Percentiles rank a stretch among this genome's conserved stretches.
These are phyloP conservation scores for Globisporangium polare DNA, from an alignment of 352 stramenopile genomes.

Conservation along the genomic window DNA sequence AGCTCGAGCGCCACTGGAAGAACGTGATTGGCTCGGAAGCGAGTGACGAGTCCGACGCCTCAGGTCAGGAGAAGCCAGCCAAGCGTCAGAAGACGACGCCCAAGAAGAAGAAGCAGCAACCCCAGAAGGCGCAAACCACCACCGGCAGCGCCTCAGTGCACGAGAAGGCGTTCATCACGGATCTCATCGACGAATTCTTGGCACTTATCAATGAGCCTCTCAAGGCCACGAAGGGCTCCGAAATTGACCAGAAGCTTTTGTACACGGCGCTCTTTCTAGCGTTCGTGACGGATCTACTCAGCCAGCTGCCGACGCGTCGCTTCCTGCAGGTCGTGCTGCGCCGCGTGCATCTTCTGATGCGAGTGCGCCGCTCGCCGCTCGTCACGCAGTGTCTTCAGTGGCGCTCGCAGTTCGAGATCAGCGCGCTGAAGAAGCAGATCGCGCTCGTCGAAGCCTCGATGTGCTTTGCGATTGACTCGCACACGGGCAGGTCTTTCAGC, in stretches of 20 bases:
- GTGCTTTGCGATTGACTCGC: slow-evolving; percentile 80
- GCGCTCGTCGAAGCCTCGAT: slow-evolving; percentile 63
- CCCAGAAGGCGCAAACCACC: not conserved
- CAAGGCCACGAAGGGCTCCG: slow-evolving; percentile 15
- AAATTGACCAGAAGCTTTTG: slow-evolving; percentile 14
- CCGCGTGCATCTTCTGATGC: slow-evolving; percentile 50
- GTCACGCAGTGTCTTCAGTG: slow-evolving; percentile 36
- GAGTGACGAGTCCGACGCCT: not conserved
- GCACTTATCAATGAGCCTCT: slow-evolving; percentile 20
- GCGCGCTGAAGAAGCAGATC: slow-evolving; percentile 59
- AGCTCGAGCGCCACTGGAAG: slow-evolving; percentile 64
- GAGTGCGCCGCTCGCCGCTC: slow-evolving; percentile 34
- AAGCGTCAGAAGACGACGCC: slow-evolving; percentile 35
- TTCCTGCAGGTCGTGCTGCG: slow-evolving; percentile 73
- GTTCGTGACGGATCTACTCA: slow-evolving; percentile 84
- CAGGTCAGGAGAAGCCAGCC: slow-evolving; percentile 11
- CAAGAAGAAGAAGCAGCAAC: not conserved
- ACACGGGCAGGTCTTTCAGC: slow-evolving; percentile 65
- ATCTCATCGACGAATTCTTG: slow-evolving; percentile 48
- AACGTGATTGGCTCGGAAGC: slow-evolving; percentile 23
- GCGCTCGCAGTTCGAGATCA: slow-evolving; percentile 29
- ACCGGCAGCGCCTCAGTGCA: not conserved
- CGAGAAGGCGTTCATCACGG: slow-evolving; percentile 31
- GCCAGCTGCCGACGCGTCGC: slow-evolving; percentile 86
- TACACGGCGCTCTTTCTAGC: slow-evolving; percentile 71